Conservation (phyloP, 176 grass and related monocot genomes). For the Themeda triandra region DNA sequence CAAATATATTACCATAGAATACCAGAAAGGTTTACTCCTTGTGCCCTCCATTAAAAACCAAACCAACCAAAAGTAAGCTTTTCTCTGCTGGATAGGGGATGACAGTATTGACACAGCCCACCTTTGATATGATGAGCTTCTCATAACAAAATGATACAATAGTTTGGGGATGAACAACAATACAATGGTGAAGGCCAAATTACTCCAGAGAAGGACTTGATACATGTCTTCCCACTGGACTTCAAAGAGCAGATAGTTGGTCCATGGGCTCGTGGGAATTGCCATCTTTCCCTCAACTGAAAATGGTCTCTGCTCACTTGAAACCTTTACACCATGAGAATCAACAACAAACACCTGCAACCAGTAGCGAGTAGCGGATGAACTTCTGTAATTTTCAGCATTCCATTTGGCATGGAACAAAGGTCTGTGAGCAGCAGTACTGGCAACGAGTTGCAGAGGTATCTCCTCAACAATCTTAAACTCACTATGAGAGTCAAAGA, state of each 20-base stretch:
- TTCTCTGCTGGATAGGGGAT: conserved; percentile 38
- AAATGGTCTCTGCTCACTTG: conserved; percentile 60
- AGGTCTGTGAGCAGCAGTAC: conserved; percentile 32
- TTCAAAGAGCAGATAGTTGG: conserved; percentile 67
- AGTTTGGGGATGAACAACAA: conserved; percentile 55
- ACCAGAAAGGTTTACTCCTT: conserved; percentile 60
- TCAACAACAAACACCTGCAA: conserved; percentile 67
- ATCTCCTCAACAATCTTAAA: conserved; percentile 88
- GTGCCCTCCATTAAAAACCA: conserved; percentile 74
- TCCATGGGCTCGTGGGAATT: conserved; percentile 31
- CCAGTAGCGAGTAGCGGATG: conserved; percentile 67
- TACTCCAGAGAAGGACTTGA: conserved; percentile 62
- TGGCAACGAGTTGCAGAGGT: conserved; percentile 49
- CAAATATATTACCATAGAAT: conserved; percentile 53
- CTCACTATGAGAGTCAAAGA: conserved; percentile 69
- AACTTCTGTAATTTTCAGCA: conserved; percentile 71
- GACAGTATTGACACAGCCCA: conserved; percentile 43
- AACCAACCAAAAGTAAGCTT: conserved; percentile 44
- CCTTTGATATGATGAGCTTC: conserved; percentile 35
- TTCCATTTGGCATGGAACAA: conserved; percentile 90
- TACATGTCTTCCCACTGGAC: conserved; percentile 79
- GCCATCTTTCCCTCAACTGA: conserved; percentile 62
- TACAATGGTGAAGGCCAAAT: conserved; percentile 48
- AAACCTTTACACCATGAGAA: conserved; percentile 49
- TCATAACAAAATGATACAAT: conserved; percentile 41